Conservation (phyloP, 768 basidiomycete species). For the Crucibulum laeve region DNA sequence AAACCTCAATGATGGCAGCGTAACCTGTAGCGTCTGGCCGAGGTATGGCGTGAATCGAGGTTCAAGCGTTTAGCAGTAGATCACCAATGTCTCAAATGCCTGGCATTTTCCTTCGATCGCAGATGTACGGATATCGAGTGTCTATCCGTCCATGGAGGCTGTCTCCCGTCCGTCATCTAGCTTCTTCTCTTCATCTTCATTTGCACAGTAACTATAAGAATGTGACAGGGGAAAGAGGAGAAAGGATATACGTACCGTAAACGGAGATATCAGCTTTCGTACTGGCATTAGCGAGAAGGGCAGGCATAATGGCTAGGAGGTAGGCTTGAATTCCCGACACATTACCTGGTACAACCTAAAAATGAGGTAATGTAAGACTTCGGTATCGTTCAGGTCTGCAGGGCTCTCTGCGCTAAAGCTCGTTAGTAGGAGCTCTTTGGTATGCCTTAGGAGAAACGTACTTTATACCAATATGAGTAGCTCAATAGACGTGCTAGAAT, state of each 20-base stretch:
- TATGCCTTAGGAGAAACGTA: conserved; percentile 22
- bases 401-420: conserved; percentile 51
- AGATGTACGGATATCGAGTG: conserved; percentile 73
- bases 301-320: conserved; percentile 80
- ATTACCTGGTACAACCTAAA: conserved; percentile 86
- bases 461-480: conserved; percentile 76
- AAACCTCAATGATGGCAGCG: conserved; percentile 66
- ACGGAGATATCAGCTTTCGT: conserved; percentile 78
- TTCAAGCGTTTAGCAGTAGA: conserved; percentile 69
- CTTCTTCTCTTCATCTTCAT: conserved; percentile 51
- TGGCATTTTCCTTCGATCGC: conserved; percentile 85
- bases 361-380: conserved; percentile 71
- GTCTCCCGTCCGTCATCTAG: conserved; percentile 79
- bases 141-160: conserved; percentile 70
- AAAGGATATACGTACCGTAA: conserved; percentile 43
- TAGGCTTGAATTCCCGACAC: conserved; percentile 85
- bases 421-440: background rate
- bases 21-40: conserved; percentile 64
- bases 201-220: conserved; percentile 17
- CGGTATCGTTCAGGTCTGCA: conserved; percentile 65
- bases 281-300: conserved; percentile 66
- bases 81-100: conserved; percentile 80
- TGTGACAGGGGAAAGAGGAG: background rate
- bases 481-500: conserved; percentile 68
- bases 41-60: conserved; percentile 70